A percentile compares a stretch with the other conserved stretches of the same genome.
Conservation (phyloP, 306 rosid species). For the Cyclanthera cordifolia region DNA sequence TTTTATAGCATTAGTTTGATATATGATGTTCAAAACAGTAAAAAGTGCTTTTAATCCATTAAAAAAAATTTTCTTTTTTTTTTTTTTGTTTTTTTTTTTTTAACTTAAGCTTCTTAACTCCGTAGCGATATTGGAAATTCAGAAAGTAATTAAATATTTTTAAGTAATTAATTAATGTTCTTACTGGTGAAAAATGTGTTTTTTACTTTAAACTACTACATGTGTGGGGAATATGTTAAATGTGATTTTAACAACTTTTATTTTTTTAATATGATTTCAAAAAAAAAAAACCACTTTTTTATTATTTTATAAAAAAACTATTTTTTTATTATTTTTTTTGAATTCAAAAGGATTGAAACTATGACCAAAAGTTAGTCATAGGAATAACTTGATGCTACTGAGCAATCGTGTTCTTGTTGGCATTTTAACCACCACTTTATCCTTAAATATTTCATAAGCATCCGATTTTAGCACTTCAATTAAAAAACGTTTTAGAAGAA, state of each 20-base stretch:
- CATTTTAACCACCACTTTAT: background rate
- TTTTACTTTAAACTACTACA: background rate
- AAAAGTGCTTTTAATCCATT: background rate
- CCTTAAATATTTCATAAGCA: background rate
- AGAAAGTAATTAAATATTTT: background rate
- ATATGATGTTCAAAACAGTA: background rate
- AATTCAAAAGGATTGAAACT: no score
- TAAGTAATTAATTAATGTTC: background rate
- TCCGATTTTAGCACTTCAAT: no score
- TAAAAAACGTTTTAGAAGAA: no score
- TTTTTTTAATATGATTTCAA: no score
- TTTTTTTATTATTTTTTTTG: no score
- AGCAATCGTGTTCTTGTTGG: no score
- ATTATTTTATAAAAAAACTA: no score
- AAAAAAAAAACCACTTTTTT: no score
- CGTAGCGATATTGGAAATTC: background rate
- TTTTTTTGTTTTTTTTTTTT: no score
- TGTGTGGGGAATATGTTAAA: background rate
- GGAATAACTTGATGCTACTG: no score
- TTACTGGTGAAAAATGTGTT: background rate
- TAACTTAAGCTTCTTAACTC: background rate
- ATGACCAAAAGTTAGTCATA: no score
- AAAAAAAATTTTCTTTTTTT: background rate
- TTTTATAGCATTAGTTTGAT: background rate
- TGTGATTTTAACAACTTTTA: no score